A percentile compares a stretch with the other conserved stretches of the same genome.
Conservation (phyloP, 192 early-diverging fungal genomes). For the Coemansia sp. region DNA sequence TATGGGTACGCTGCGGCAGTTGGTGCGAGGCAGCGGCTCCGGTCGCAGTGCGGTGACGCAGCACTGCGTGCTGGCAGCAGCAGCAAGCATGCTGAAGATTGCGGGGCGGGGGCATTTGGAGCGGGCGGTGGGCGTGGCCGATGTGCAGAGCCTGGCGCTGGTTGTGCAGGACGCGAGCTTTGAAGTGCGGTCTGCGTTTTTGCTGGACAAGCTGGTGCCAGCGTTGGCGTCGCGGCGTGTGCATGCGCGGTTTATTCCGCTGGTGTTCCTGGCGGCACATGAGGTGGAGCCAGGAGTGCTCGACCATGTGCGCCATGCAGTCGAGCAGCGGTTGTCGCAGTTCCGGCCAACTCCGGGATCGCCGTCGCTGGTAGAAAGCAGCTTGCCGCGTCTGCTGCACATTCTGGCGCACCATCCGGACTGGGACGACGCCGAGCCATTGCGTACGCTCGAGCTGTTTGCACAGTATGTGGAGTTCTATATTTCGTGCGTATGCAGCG, state of each 20-base stretch:
- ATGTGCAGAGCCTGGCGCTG: slow-evolving; percentile 64
- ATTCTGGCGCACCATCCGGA: slow-evolving; percentile 85
- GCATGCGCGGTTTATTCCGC: slow-evolving; percentile 66
- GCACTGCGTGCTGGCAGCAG: slow-evolving; percentile 69
- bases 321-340: slow-evolving; percentile 60
- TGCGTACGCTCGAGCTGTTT: slow-evolving; percentile 50
- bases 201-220: slow-evolving; percentile 68
- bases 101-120: slow-evolving; percentile 56
- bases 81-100: slow-evolving; percentile 64
- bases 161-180: slow-evolving; percentile 73
- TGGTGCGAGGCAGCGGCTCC: slow-evolving; percentile 65
- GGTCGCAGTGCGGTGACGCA: slow-evolving; percentile 57
- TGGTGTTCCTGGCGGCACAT: slow-evolving; percentile 78
- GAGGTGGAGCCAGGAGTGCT: slow-evolving; percentile 77
- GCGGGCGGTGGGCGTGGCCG: slow-evolving; percentile 53
- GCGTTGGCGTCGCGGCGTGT: slow-evolving; percentile 62
- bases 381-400: slow-evolving; percentile 65
- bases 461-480: slow-evolving; percentile 84
- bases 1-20: slow-evolving; percentile 63
- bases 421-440: slow-evolving; percentile 58
- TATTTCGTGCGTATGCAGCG: slow-evolving; percentile 69
- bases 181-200: slow-evolving; percentile 73
- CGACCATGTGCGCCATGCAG: slow-evolving; percentile 60
- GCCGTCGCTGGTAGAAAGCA: slow-evolving; percentile 60
- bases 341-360: slow-evolving; percentile 41